Conservation (phyloP, 768 basidiomycete genomes). For the Hypsizygus marmoreus region DNA sequence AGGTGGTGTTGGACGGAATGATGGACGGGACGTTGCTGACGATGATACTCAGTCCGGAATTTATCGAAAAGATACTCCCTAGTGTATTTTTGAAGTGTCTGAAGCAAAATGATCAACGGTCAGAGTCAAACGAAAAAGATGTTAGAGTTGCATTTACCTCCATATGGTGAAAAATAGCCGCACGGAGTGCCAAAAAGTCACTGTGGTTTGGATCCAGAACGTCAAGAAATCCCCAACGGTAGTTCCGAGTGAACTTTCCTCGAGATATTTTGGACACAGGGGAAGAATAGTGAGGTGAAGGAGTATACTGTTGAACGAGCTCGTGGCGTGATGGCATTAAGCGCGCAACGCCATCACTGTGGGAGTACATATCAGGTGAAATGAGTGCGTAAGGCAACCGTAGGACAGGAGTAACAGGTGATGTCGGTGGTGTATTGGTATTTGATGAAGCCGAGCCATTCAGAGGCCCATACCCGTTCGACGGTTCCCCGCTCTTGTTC, state of each 20-base stretch:
- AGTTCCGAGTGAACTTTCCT: slow-evolving; percentile 69
- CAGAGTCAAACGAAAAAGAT: slow-evolving; percentile 13
- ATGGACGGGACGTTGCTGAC: slow-evolving; percentile 48
- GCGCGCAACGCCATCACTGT: slow-evolving; percentile 76
- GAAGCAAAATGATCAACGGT: slow-evolving; percentile 12
- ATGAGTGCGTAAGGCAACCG: slow-evolving; percentile 84
- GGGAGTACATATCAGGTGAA: slow-evolving; percentile 81
- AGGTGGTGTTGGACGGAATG: slow-evolving; percentile 48
- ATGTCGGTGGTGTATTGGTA: slow-evolving; percentile 65
- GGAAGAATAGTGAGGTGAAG: slow-evolving; percentile 43
- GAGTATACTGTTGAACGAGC: slow-evolving; percentile 73
- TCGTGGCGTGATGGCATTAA: slow-evolving; percentile 65
- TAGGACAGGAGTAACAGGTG: slow-evolving; percentile 61
- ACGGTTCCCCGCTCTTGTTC: slow-evolving; percentile 50
- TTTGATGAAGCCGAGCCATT: slow-evolving; percentile 54
- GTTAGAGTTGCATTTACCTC: slow-evolving; percentile 54
- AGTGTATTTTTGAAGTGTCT: slow-evolving; percentile 87
- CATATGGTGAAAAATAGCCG: slow-evolving; percentile 86
- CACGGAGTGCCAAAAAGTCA: slow-evolving; percentile 77
- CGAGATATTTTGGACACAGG: slow-evolving; percentile 49
- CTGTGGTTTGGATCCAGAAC: slow-evolving; percentile 77
- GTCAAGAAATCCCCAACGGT: slow-evolving; percentile 85
- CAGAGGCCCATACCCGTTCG: slow-evolving; percentile 52
- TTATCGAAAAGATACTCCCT: slow-evolving; percentile 82
- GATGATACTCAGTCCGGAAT: slow-evolving; percentile 62